These are phyloP conservation scores for Eimeria praecox DNA, from an alignment of 169 alveolate genomes.

Conservation along the genomic window DNA sequence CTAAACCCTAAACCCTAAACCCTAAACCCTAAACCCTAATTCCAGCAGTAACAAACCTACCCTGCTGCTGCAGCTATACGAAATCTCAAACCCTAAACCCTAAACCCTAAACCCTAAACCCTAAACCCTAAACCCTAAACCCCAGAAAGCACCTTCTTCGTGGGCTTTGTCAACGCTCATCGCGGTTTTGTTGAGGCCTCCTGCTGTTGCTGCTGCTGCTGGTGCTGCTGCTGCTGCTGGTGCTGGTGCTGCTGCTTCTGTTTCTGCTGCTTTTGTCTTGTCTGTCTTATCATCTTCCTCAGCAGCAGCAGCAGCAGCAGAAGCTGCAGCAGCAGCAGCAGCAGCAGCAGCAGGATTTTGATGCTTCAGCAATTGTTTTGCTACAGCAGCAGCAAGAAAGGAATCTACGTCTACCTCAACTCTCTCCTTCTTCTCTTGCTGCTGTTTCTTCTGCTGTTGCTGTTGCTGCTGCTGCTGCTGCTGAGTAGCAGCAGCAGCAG, in stretches of 20 bases:
- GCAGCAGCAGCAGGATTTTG: too few species aligned
- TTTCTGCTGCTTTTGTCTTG: too few species aligned
- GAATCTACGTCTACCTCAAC: conserved; percentile 53
- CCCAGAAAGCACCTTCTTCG: not conserved
- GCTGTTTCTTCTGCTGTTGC: conserved; percentile 45
- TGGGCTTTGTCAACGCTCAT: not conserved
- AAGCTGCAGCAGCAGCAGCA: too few species aligned
- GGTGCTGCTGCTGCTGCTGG: conserved; percentile 1
- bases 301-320: too few species aligned
- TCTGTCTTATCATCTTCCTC: too few species aligned
- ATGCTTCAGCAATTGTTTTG: conserved; percentile 12
- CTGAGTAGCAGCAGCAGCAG: not conserved
- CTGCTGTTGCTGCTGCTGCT: not conserved
- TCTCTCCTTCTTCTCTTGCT: not conserved
- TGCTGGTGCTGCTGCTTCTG: not conserved
- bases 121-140: conserved; percentile 3
- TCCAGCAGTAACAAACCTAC: too few species aligned
- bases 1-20: conserved; percentile 29
- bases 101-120: conserved; percentile 30
- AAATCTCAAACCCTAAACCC: conserved; percentile 12
- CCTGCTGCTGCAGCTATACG: too few species aligned
- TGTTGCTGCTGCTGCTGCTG: conserved; percentile 32
- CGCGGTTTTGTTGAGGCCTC: not conserved
- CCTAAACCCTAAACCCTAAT: conserved; percentile 23
- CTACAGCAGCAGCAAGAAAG: conserved; percentile 45